Conservation (phyloP, 1,284 basidiomycete genomes). For the Ustilago vetiveriae region DNA sequence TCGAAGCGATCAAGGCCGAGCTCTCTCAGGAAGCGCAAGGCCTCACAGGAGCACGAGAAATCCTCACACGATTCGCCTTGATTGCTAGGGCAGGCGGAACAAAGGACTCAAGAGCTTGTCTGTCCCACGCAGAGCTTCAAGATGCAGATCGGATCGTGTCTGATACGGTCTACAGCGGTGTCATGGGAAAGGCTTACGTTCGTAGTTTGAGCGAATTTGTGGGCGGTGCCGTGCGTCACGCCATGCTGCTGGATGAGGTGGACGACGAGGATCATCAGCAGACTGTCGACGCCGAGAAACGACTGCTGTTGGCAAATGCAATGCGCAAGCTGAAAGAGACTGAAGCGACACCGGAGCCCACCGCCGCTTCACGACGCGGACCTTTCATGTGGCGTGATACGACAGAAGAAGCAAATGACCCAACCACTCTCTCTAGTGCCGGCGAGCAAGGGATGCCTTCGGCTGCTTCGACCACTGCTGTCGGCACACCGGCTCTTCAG, state of each 20-base stretch:
- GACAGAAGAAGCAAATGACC: conserved; percentile 25
- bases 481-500: conserved; percentile 6
- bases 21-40: conserved; percentile 10
- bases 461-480: conserved; percentile 3
- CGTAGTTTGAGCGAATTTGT: conserved; percentile 56
- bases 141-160: conserved; percentile 34
- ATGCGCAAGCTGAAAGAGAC: conserved; percentile 16
- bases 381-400: conserved; percentile 47
- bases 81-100: conserved; percentile 11
- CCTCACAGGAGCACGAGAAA: conserved; percentile 3
- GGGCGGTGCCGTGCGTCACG: conserved; percentile 37
- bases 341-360: conserved; percentile 18
- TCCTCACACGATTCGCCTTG: conserved; percentile 13
- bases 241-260: conserved; percentile 26
- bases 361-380: conserved; percentile 31
- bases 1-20: conserved; percentile 19
- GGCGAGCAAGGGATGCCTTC: neutral
- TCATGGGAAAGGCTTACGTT: conserved; percentile 45
- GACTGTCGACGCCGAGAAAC: conserved; percentile 19
- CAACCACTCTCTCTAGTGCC: conserved; percentile 11
- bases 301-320: conserved; percentile 11
- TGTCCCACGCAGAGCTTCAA: conserved; percentile 28
- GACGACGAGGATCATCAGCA: conserved; percentile 34
- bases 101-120: conserved; percentile 8
- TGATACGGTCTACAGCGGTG: conserved; percentile 50